A percentile compares a stretch with the other conserved stretches of the same genome.
phyloP scores from a whole-genome alignment of 108 stramenopile genomes.

The Nitzschia sp. region DNA sequence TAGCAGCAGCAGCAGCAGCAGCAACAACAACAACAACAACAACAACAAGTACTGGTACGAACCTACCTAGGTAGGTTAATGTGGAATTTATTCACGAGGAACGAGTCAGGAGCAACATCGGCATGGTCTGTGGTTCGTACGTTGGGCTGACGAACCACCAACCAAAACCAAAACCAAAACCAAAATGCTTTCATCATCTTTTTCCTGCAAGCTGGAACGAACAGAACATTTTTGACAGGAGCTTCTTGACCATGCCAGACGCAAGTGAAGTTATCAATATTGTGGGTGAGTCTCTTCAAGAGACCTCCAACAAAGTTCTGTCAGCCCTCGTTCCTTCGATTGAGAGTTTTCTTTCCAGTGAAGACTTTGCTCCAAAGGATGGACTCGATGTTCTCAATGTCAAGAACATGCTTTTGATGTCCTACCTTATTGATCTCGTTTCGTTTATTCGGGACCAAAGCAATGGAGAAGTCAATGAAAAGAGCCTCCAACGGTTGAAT shows the following conservation, averaged over 20 bases:
- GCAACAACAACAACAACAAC: too few relatives aligned
- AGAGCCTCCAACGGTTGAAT: slow-evolving; percentile 39
- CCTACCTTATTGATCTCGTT: slow-evolving; percentile 80
- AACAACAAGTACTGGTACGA: too few relatives aligned
- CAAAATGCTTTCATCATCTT: too few relatives aligned
- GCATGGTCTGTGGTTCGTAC: too few relatives aligned
- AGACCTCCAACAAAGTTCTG: slow-evolving; percentile 44
- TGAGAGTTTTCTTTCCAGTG: slow-evolving; percentile 24
- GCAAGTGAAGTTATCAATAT: slow-evolving; percentile 1
- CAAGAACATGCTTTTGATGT: slow-evolving; percentile 70
- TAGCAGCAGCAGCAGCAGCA: too few relatives aligned
- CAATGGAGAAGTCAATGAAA: slow-evolving; percentile 13
- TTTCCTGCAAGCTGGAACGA: too few relatives aligned
- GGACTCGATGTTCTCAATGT: slow-evolving; percentile 73
- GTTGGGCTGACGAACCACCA: too few relatives aligned
- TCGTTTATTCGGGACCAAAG: slow-evolving; percentile 28
- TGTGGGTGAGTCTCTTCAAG: slow-evolving; percentile 25
- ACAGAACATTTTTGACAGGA: background rate
- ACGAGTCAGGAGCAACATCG: too few relatives aligned
- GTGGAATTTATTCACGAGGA: too few relatives aligned
- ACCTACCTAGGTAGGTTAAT: too few relatives aligned
- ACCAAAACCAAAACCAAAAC: too few relatives aligned
- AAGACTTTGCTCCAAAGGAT: slow-evolving; percentile 42
- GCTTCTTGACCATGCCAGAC: background rate
- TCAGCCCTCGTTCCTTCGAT: slow-evolving; percentile 45